phyloP scores from a whole-genome alignment of 208 protist species.

The Acanthamoeba royreba region DNA sequence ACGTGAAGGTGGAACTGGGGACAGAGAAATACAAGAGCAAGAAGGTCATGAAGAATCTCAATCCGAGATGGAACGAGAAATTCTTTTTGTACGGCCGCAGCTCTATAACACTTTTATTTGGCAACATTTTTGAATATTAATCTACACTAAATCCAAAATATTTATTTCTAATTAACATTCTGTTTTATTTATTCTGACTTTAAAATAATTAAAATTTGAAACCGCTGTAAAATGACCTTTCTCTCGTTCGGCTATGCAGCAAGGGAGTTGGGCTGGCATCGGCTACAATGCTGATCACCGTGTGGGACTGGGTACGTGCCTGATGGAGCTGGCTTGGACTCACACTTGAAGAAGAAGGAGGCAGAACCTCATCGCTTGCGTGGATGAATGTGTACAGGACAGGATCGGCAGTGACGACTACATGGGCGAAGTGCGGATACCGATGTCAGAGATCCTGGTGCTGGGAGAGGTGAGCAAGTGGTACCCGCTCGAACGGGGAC shows the following conservation, averaged over 20 bases:
- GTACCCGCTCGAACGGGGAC: not conserved
- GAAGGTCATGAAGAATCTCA: not conserved
- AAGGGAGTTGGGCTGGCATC: not conserved
- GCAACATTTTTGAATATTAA: not conserved
- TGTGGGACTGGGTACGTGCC: not conserved
- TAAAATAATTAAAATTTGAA: too few relatives aligned
- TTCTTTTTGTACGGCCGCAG: not conserved
- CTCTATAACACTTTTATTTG: not conserved
- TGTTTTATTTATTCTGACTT: too few relatives aligned
- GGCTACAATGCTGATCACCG: not conserved
- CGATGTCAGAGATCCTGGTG: not conserved
- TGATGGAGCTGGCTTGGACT: too few relatives aligned
- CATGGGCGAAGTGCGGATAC: not conserved
- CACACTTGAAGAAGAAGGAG: too few relatives aligned
- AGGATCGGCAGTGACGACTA: not conserved
- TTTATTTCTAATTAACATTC: too few relatives aligned
- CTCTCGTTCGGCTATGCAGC: not conserved
- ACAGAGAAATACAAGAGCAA: not conserved
- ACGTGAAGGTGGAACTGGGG: not conserved
- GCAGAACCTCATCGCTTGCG: not conserved
- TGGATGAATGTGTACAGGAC: not conserved
- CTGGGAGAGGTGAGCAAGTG: not conserved
- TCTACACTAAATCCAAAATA: not conserved
- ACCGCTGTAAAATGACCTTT: too few relatives aligned
- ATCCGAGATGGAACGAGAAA: not conserved